phyloP scores from a whole-genome alignment of 1,284 basidiomycete genomes.

The Austroboletus novae-zelandiae region DNA sequence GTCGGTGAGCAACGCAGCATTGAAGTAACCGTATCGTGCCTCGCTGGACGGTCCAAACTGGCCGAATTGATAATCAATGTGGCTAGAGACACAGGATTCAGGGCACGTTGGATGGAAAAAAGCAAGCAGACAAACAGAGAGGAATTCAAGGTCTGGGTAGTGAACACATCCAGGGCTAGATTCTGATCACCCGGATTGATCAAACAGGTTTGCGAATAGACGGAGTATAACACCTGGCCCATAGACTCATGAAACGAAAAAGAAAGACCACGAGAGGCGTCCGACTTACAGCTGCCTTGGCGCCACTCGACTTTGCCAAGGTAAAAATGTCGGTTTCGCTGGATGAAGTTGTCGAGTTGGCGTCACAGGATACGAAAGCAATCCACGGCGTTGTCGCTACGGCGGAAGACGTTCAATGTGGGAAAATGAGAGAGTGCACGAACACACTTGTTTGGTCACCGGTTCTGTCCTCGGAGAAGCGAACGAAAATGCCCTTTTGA shows the following conservation, averaged over 20 bases:
- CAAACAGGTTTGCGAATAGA: constrained; percentile 66
- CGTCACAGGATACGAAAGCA: constrained; percentile 80
- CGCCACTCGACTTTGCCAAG: constrained; percentile 72
- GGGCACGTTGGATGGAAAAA: constrained; percentile 30
- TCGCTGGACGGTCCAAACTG: constrained; percentile 48
- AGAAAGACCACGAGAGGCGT: not conserved
- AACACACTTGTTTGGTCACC: constrained; percentile 39
- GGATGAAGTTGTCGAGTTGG: constrained; percentile 63
- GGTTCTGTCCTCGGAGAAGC: constrained; percentile 65
- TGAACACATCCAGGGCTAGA: constrained; percentile 79
- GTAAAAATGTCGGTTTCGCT: constrained; percentile 74
- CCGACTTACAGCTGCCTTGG: constrained; percentile 64
- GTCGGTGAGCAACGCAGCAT: constrained; percentile 56
- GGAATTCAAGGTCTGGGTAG: constrained; percentile 49
- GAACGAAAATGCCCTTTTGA: constrained; percentile 68
- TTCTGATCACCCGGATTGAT: constrained; percentile 77
- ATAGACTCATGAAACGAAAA: not conserved
- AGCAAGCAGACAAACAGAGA: constrained; percentile 34
- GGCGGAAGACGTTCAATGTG: constrained; percentile 9
- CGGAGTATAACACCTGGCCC: constrained; percentile 71
- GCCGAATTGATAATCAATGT: constrained; percentile 66
- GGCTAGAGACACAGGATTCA: constrained; percentile 44
- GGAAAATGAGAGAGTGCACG: constrained; percentile 3
- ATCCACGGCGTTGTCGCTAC: constrained; percentile 83
- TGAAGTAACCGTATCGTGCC: constrained; percentile 54